Evolutionary conservation across 2,329 filamentous ascomycete species (phyloP), one percentile per base, ranked within the genome.

Genomic region (Monascus ruber): DNA sequence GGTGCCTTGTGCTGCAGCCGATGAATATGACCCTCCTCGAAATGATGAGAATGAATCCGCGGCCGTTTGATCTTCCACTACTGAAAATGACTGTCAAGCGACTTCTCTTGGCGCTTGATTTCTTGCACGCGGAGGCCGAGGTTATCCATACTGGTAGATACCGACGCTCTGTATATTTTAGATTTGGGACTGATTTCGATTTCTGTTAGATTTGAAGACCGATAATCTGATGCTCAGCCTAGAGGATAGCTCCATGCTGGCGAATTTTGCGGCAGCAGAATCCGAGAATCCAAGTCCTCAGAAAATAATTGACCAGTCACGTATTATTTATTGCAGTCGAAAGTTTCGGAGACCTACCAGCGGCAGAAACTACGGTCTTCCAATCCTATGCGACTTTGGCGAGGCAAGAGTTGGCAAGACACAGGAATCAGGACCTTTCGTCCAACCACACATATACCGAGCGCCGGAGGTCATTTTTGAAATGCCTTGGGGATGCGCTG

Each of bases 381-480:
- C 54, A 26, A 47, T 58, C 6, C 49, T 64, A 31, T 58, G 53
- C 41, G 61, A 62, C 39, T 60, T 64, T 48, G 58, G 58, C 6
- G 51, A 59, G 33, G 58, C 58, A 24, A 47, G 50, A 26, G 53
- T 52, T 47, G 57, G 60, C 25, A 49, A 53, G 28, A 47, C 53
- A 52, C 44, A 47, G 6, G 38, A 51, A 10, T 46, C 60, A 45
- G 45, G 73, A 58, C 49, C 66, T 48, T 42, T 66, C 53, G 46
- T 73, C 60, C 42, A 77, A 31, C 53, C 55, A 5, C 43, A 52
- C 40, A 48, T 57, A 24, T 59, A 59, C 29, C 39, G 53, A 36
- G 52, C 53, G 2, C 51, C 55, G 8, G 54, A 74, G 47, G 62
- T 73, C 5, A 68, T 72, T 4, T 51, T 74, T 3, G 52, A 63